Evolutionary conservation across 495 filamentous ascomycete genomes (phyloP), one percentile per base, ranked within the genome.

Genomic region (Astrocystis sublimbata): DNA sequence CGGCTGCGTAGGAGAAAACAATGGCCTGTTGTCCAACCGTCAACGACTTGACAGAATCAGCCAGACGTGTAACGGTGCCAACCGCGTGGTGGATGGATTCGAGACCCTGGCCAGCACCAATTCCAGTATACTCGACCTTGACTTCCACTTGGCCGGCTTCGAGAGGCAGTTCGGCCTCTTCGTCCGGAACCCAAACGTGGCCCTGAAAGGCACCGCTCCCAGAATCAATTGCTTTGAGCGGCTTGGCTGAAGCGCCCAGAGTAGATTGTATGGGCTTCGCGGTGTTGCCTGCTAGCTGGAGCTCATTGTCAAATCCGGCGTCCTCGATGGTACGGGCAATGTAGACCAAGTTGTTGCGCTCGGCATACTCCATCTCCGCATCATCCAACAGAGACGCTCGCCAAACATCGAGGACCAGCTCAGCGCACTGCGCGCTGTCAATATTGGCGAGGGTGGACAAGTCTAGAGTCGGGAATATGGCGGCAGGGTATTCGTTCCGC

Each of bases 401-500:
- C 42, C 42, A 45, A 45, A 45, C 42, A 9, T 45, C 42, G 42
- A 45, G 42, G 19, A 45, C 19, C 42, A 24, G 42, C 8, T 45
- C 42, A 10, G 3, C 13, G 19, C 19, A 45, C 24, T 45, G 19
- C 7, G 42, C 17, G 13, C 42, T 45, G 26, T 41, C 24, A 12
- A 59, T 15, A 40, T 26, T 35, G 9, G 41, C 26, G 17, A 26
- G 10, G 6, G 56, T 8, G 26, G 56, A 17, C 15, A 59, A n/a
- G 42, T 59, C 56, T 9, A 59, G 56, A 38, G 45, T 30, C 6
- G 43, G 26, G 7, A 59, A 33, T 6, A 19, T 3, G 12, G 45
- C 24, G 41, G 33, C 26, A 13, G 56, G 56, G 26, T 59, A 59
- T 49, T 59, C 56, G 23, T 59, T 59, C 2, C 56, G 56, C 30